Conservation (phyloP, 2,329 filamentous ascomycete genomes). For the Fusarium dlaminii region DNA sequence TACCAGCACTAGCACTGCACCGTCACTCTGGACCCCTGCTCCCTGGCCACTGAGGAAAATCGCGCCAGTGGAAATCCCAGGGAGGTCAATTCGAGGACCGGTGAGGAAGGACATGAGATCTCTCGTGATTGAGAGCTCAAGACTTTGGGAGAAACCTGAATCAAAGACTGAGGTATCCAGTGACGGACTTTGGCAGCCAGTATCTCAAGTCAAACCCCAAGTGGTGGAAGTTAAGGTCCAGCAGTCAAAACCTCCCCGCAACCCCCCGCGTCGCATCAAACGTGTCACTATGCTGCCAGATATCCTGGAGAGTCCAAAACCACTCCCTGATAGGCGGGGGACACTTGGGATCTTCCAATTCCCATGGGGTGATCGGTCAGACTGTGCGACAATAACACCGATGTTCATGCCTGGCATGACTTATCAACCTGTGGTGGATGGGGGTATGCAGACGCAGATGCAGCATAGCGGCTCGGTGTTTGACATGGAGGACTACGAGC, state of each 20-base stretch:
- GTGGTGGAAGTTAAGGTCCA: conserved; percentile 28
- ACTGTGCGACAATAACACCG: conserved; percentile 59
- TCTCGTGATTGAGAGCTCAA: conserved; percentile 36
- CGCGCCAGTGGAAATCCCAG: conserved; percentile 14
- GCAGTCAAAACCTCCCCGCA: conserved; percentile 60
- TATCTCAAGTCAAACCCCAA: conserved; percentile 12
- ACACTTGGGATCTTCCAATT: conserved; percentile 73
- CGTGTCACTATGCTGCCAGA: conserved; percentile 69
- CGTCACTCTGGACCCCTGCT: conserved; percentile 38
- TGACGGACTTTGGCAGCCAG: conserved; percentile 34
- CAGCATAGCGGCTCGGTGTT: conserved; percentile 55
- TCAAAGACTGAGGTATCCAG: conserved; percentile 1
- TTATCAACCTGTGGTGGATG: conserved; percentile 41
- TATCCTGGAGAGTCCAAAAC: conserved; percentile 69
- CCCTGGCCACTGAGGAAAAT: conserved; percentile 18
- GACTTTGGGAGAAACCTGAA: conserved; percentile 33
- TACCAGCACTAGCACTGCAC: conserved; percentile 1
- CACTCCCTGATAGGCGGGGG: conserved; percentile 65
- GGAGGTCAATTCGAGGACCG: neutral
- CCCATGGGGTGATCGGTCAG: conserved; percentile 71
- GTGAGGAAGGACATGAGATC: conserved; percentile 20
- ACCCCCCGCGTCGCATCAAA: conserved; percentile 64
- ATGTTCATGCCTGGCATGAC: conserved; percentile 64
- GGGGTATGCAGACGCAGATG: conserved; percentile 31
- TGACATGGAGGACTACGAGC: conserved; percentile 69